Evolutionary conservation across 2,329 filamentous ascomycete genomes (phyloP), one percentile per base, ranked within the genome.

Genomic region (Aspergillus amoenus): DNA sequence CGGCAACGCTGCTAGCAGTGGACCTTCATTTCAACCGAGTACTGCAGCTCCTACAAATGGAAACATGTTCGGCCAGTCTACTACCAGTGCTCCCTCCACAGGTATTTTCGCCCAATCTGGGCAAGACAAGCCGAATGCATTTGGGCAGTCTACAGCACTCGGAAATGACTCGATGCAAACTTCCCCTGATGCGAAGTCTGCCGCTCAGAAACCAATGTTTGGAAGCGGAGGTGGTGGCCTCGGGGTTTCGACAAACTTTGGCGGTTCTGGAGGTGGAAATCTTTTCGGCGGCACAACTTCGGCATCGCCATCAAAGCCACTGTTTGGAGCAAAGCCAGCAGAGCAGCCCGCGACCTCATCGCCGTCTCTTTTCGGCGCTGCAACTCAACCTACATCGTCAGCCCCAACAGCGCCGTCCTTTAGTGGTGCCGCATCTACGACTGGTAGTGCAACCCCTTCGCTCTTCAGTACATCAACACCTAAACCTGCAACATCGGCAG

Each of bases 91-190:
- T 22, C 62, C 64, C 41, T 50, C 60, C 8, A 54, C 59, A n/a
- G 62, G 59, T 41, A 27, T 68, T 2, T 70, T 70, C 45, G 66
- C 62, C 12, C 64, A 64, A 50, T 51, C 64, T 21, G 64, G 59
- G 27, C 51, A 60, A n/a, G 57, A 52, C 18, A 66, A 67, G 24
- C 59, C 66, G 21, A 58, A 63, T 27, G 39, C 65, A n/a, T 72
- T 73, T 54, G 64, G 64, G 11, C 67, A 72, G 50, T 66, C 69
- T 9, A 58, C 61, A 32, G 58, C 62, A 17, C 57, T 64, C 41
- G 55, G 62, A 8, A 51, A 40, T 27, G 70, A 73, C 42, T 65
- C 67, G 9, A 73, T 73, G 70, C 70, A 73, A 47, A 72, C 67
- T 17, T 73, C 71, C 5, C 70, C 71, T 5, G 70, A 73, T 34